A percentile compares a stretch with the other conserved stretches of the same genome.
Conservation (phyloP, 805 yeast species). For the Komagataella ulmi region DNA sequence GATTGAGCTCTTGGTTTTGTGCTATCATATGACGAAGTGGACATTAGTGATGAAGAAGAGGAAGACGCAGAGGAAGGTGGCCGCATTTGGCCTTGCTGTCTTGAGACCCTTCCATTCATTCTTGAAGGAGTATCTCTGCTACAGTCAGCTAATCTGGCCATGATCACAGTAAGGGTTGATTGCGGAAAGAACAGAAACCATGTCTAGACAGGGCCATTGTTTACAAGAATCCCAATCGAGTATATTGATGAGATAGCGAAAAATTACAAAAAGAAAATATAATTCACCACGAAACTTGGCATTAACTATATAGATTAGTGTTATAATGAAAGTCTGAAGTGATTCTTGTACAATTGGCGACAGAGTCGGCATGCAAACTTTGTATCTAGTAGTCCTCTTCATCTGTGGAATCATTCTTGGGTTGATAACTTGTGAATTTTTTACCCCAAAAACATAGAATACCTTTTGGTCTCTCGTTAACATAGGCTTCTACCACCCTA, state of each 20-base stretch:
- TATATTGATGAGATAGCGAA: not conserved
- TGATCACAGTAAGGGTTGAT: not conserved
- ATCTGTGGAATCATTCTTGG: not conserved
- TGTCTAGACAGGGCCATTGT: not conserved
- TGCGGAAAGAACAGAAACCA: not conserved
- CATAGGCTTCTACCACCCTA: constrained; percentile 28
- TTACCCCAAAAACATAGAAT: constrained; percentile 50
- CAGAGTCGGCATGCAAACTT: not conserved
- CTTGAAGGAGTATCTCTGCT: not conserved
- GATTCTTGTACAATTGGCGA: not conserved
- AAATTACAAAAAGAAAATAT: too few relatives aligned
- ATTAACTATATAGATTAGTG: not conserved
- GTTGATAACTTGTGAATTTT: constrained; percentile 16
- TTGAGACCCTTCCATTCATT: not conserved
- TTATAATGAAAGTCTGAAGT: not conserved
- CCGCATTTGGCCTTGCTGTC: not conserved
- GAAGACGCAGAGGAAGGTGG: not conserved
- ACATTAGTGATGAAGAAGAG: not conserved
- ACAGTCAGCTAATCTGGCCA: not conserved
- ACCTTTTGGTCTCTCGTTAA: constrained; percentile 35
- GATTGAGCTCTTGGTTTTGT: constrained; percentile 1
- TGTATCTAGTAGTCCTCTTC: not conserved
- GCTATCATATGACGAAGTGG: not conserved
- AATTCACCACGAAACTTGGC: not conserved
- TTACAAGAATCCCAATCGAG: not conserved